Base-by-base conservation (phyloP, 139 green algal genomes). In the Zygnema circumcarinatum region DNA sequence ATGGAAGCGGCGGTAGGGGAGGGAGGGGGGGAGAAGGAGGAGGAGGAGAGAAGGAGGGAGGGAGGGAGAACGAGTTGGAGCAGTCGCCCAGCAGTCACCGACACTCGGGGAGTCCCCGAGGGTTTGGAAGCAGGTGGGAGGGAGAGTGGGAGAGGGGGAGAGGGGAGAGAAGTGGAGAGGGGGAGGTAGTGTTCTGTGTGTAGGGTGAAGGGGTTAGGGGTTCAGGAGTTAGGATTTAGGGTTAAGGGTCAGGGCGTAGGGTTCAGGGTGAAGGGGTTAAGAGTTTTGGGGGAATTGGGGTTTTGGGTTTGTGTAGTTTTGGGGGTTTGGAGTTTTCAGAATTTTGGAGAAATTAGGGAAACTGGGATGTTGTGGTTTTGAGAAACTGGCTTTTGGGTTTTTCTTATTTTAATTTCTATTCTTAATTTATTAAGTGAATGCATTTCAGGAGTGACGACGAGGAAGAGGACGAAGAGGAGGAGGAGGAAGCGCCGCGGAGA, bases 381-480 rank as follows among this genome's bases (percentile, higher is more conserved):
- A n/a, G n/a, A n/a, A n/a, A n/a, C n/a, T n/a, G n/a, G n/a, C n/a
- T n/a, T n/a, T n/a, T n/a, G n/a, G n/a, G n/a, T n/a, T n/a, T n/a
- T n/a, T n/a, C n/a, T n/a, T n/a, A 62, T 62, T 62, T 62, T 62
- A 62, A 7, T 7, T 62, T 25, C 47, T 25, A 62, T 25, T 62
- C 16, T 62, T 62, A 16, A 7, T 62, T 62, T 62, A 62, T 7
- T 62, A 62, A 62, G 47, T 62, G 47, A 62, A 62, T 25, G 7
- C 16, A 62, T 62, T 62, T 62, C 47, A 62, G 47, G 47, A 62
- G 47, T 16, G 47, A 62, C 16, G 74, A 62, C 16, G 47, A 62
- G 47, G 47, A 73, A 53, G 74, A 81, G 16, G 74, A 81, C 29
- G 74, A 81, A 53, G 74, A 81, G 20, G 74, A 81, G 3, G 74